A percentile compares a stretch with the other conserved stretches of the same genome.
Evolutionary conservation across 352 stramenopile species (phyloP).

Genomic region (Blastocystis hominis): DNA sequence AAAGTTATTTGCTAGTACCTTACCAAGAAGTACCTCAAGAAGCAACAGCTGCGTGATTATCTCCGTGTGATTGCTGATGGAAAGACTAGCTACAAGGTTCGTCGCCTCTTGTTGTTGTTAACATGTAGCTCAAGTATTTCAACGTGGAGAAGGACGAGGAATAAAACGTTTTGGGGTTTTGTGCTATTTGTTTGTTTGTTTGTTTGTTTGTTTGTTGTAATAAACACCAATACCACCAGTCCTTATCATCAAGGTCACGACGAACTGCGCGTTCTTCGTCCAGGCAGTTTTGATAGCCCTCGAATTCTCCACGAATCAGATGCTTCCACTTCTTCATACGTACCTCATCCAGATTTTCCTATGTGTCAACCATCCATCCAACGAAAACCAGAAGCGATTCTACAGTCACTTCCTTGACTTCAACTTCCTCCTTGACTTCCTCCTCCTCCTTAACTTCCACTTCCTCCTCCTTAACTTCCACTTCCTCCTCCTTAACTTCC

Average conservation of each 20-base stretch:
- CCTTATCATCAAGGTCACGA: slow-evolving; percentile 2
- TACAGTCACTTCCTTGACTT: not conserved
- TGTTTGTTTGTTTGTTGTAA: not conserved
- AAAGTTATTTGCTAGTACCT: slow-evolving; percentile 78
- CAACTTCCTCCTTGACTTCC: not conserved
- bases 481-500: not conserved
- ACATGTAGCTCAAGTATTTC: slow-evolving; percentile 39
- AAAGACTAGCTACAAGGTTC: slow-evolving; percentile 95
- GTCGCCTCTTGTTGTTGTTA: not conserved
- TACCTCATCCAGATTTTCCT: not conserved
- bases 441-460: not conserved
- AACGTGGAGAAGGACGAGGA: slow-evolving; percentile 35
- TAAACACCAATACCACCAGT: not conserved
- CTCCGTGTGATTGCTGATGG: slow-evolving; percentile 93
- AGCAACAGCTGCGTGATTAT: slow-evolving; percentile 98
- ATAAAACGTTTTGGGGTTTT: not conserved
- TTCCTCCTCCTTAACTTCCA: not conserved
- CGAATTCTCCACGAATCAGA: not conserved
- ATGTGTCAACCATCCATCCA: not conserved
- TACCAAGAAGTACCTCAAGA: slow-evolving; percentile 99
- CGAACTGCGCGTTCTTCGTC: slow-evolving; percentile 3
- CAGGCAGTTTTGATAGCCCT: not conserved
- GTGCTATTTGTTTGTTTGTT: not conserved
- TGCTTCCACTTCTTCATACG: not conserved
- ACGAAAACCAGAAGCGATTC: not conserved